Conservation (phyloP, 2,329 filamentous ascomycete species). For the Teratosphaeria gauchensis region DNA sequence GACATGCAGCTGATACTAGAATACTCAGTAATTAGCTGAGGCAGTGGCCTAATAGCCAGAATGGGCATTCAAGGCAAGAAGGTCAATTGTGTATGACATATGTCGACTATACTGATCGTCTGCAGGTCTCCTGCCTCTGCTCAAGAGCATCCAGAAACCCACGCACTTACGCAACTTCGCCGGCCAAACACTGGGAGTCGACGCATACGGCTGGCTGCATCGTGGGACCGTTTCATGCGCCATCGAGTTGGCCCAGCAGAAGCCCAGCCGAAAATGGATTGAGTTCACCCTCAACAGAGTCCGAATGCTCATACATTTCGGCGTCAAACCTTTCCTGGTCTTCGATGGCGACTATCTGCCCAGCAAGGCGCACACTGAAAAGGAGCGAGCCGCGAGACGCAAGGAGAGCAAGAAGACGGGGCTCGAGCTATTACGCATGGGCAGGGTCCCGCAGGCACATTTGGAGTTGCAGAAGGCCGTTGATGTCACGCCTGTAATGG, state of each 20-base stretch:
- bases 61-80: constrained; percentile 30
- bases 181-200: constrained; percentile 85
- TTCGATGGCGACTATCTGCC: constrained; percentile 95
- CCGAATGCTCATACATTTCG: constrained; percentile 87
- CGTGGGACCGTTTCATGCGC: constrained; percentile 84
- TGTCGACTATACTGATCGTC: neutral
- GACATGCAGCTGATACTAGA: neutral
- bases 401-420: constrained; percentile 68
- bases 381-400: constrained; percentile 62
- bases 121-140: constrained; percentile 74
- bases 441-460: constrained; percentile 70
- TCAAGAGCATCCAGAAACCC: constrained; percentile 93
- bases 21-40: neutral
- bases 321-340: constrained; percentile 85
- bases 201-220: constrained; percentile 97
- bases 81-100: neutral
- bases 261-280: constrained; percentile 80
- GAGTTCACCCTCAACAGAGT: constrained; percentile 85
- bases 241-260: constrained; percentile 78
- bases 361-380: constrained; percentile 83
- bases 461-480: constrained; percentile 88
- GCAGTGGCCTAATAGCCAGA: neutral
- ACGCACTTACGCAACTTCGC: constrained; percentile 76
- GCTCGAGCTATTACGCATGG: constrained; percentile 69
- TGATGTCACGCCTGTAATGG: constrained; percentile 95